Evolutionary conservation across 2,329 filamentous ascomycete species (phyloP).

Genomic region (Mollisia scopiformis): DNA sequence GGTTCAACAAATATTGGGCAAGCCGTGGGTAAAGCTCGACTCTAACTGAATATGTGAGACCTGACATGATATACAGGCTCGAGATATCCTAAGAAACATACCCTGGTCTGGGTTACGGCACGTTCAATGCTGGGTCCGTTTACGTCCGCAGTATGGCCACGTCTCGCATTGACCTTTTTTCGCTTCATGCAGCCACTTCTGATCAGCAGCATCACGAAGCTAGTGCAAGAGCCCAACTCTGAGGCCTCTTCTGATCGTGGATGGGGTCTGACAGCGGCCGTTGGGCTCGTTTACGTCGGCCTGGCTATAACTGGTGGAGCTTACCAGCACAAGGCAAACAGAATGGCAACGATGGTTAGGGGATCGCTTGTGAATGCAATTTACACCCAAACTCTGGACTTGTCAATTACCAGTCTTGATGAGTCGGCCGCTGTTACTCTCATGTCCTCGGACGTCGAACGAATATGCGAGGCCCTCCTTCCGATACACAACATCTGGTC

Average conservation of each 20-base stretch:
- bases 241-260: neutral
- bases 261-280: neutral
- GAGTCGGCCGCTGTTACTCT: conserved; percentile 34
- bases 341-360: conserved; percentile 30
- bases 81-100: neutral
- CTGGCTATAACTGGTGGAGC: neutral
- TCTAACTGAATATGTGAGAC: neutral
- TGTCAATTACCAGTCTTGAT: conserved; percentile 27
- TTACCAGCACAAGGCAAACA: conserved; percentile 30
- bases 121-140: neutral
- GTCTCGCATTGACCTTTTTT: neutral
- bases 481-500: conserved; percentile 33
- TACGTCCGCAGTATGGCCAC: neutral
- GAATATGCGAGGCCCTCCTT: conserved; percentile 32
- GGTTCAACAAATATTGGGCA: neutral
- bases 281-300: neutral
- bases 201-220: neutral
- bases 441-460: conserved; percentile 32
- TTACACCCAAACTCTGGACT: conserved; percentile 32
- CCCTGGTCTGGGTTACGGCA: neutral
- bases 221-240: neutral
- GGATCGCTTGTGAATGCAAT: conserved; percentile 33
- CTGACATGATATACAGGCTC: neutral
- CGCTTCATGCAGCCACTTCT: neutral
- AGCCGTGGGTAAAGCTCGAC: neutral